Conservation (phyloP, 805 yeast genomes). For the Saccharomycopsis amapae region DNA sequence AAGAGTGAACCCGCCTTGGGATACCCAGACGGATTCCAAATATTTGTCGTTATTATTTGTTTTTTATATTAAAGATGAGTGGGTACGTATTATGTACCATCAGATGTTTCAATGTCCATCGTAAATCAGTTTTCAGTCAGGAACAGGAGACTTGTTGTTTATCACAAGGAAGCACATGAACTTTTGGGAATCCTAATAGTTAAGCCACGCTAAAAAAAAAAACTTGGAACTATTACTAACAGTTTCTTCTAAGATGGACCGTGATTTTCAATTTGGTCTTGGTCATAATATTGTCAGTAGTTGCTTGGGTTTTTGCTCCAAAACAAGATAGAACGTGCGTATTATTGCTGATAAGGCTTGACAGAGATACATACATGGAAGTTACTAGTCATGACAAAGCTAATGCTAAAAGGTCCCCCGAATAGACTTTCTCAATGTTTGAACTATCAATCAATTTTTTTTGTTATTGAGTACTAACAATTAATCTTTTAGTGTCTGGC, state of each 20-base stretch:
- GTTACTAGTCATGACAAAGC: not conserved
- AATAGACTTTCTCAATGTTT: not conserved
- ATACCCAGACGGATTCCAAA: no score
- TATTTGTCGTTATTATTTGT: not conserved
- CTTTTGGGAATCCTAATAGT: no score
- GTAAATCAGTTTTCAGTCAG: no score
- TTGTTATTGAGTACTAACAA: not conserved
- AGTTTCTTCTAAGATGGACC: slow-evolving; percentile 46
- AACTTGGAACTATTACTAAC: not conserved
- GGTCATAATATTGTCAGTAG: slow-evolving; percentile 50
- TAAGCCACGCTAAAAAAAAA: not conserved
- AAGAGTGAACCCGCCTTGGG: no score
- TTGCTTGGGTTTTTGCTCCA: slow-evolving; percentile 83
- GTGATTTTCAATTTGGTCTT: slow-evolving; percentile 58
- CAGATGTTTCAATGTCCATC: not conserved
- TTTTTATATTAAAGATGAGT: not conserved
- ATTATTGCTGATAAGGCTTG: not conserved
- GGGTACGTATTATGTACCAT: not conserved
- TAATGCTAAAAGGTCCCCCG: not conserved
- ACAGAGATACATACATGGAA: not conserved
- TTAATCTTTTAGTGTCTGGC: slow-evolving; percentile 44
- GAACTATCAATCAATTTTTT: not conserved
- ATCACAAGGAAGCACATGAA: no score
- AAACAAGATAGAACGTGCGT: slow-evolving; percentile 66
- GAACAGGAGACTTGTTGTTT: no score